Conservation (phyloP, 495 filamentous ascomycete species). For the Oidiodendron maius region DNA sequence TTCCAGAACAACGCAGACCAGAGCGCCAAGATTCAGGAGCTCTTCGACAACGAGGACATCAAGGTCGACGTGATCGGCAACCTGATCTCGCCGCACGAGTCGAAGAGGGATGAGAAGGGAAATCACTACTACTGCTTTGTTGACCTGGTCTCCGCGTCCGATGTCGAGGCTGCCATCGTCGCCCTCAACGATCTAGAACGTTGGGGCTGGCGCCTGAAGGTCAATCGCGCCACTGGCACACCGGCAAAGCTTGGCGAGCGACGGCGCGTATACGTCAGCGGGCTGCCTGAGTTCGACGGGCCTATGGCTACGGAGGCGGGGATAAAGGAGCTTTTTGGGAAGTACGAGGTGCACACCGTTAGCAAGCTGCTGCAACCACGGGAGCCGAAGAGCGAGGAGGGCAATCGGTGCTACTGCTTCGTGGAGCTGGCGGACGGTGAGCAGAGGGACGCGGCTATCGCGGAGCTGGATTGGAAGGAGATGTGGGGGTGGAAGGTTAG, state of each 20-base stretch:
- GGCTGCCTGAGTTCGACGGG: conserved; percentile 47
- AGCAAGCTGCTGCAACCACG: conserved; percentile 60
- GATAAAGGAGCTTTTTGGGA: conserved; percentile 51
- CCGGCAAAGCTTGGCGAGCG: conserved; percentile 27
- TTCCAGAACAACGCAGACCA: conserved; percentile 50
- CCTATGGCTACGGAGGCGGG: conserved; percentile 47
- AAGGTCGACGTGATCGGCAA: conserved; percentile 52
- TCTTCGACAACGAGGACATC: conserved; percentile 41
- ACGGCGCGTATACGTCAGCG: conserved; percentile 58
- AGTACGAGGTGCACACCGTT: conserved; percentile 41
- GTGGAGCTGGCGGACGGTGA: conserved; percentile 54
- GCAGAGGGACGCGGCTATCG: conserved; percentile 43
- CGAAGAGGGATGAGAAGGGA: conserved; percentile 43
- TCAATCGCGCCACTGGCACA: conserved; percentile 6
- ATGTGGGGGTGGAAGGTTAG: conserved; percentile 12
- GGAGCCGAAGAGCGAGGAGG: conserved; percentile 42
- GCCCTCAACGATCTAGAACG: conserved; percentile 4
- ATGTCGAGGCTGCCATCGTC: conserved; percentile 34
- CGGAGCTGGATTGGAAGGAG: conserved; percentile 26
- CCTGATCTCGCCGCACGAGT: conserved; percentile 51
- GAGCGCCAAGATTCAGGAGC: conserved; percentile 43
- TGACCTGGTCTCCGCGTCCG: conserved; percentile 50
- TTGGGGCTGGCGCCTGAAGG: conserved; percentile 10
- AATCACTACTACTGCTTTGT: conserved; percentile 66
- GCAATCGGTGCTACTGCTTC: conserved; percentile 62